phyloP scores from a whole-genome alignment of 2,329 filamentous ascomycete genomes.

The Tolypocladium tundrense region DNA sequence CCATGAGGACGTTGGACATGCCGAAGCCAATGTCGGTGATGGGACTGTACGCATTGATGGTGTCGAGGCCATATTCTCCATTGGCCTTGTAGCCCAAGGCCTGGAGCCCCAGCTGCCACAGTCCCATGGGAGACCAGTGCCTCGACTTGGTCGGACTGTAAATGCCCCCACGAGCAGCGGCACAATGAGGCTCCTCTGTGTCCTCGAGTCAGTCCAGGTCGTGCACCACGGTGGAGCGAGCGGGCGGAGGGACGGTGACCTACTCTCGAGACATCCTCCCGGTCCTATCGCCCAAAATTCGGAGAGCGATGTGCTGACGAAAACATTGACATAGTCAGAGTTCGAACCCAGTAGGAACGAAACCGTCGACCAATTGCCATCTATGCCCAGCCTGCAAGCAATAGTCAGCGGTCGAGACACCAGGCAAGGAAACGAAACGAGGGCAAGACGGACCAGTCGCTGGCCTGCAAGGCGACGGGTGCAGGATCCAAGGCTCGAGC shows the following conservation, averaged over 20 bases:
- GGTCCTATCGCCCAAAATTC: conserved; percentile 60
- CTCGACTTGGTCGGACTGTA: conserved; percentile 44
- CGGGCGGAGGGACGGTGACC: conserved; percentile 12
- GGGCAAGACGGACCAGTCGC: conserved; percentile 10
- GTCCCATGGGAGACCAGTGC: conserved; percentile 48
- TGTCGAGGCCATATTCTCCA: conserved; percentile 53
- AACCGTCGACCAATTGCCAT: conserved; percentile 65
- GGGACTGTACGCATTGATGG: conserved; percentile 29
- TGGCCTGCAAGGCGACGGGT: conserved; percentile 11
- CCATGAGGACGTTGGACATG: conserved; percentile 36
- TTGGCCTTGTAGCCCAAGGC: conserved; percentile 50
- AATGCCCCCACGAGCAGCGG: conserved; percentile 44
- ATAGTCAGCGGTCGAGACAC: not conserved
- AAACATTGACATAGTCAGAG: conserved; percentile 24
- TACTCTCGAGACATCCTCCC: conserved; percentile 43
- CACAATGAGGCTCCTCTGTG: conserved; percentile 40
- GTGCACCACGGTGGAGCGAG: not conserved
- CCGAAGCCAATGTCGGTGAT: conserved; percentile 25
- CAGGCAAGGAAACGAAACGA: not conserved
- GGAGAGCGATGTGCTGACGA: conserved; percentile 57
- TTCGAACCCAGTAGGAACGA: conserved; percentile 38
- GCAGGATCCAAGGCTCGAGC: conserved; percentile 5
- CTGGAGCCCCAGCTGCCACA: conserved; percentile 48
- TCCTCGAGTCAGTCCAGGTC: conserved; percentile 8
- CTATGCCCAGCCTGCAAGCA: conserved; percentile 46